These are phyloP conservation scores for Aegilops sharonensis DNA, from an alignment of 176 grass and related monocot species.

Conservation along the genomic window DNA sequence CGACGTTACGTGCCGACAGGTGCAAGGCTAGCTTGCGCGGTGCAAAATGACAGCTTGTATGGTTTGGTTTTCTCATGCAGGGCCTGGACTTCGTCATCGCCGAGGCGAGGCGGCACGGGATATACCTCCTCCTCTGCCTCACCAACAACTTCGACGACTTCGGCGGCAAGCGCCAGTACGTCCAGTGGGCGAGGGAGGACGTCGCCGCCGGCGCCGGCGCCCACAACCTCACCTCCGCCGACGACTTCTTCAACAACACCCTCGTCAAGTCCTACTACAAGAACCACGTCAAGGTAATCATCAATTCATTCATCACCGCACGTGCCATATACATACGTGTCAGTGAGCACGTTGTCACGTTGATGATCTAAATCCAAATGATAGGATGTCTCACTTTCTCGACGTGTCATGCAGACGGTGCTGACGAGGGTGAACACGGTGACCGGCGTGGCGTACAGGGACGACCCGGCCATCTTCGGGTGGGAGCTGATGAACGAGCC, in stretches of 20 bases:
- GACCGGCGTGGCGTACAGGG: constrained; percentile 58
- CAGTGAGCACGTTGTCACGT: background rate
- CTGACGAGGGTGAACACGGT: constrained; percentile 70
- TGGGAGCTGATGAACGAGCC: constrained; percentile 99
- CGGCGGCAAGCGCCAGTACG: constrained; percentile 75
- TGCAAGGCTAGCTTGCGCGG: background rate
- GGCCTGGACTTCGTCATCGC: constrained; percentile 78
- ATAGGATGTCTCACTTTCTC: background rate
- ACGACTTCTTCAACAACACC: constrained; percentile 70
- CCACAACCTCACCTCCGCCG: constrained; percentile 24
- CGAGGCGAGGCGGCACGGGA: constrained; percentile 49
- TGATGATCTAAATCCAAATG: background rate
- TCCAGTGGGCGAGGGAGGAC: constrained; percentile 54
- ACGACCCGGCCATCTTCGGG: constrained; percentile 74
- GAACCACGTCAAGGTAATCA: constrained; percentile 56
- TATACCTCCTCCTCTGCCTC: constrained; percentile 72
- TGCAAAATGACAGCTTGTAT: background rate
- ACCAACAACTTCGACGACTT: constrained; percentile 76
- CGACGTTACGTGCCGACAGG: background rate
- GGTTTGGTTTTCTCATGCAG: constrained; percentile 13
- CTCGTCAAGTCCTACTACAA: constrained; percentile 75
- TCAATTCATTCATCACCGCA: background rate
- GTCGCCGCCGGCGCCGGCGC: constrained; percentile 21
- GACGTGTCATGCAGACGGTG: constrained; percentile 36
- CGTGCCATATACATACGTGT: background rate